A percentile compares a stretch with the other conserved stretches of the same genome.
Conservation (phyloP, 1,284 basidiomycete genomes). For the Cryptococcus amylolentus region DNA sequence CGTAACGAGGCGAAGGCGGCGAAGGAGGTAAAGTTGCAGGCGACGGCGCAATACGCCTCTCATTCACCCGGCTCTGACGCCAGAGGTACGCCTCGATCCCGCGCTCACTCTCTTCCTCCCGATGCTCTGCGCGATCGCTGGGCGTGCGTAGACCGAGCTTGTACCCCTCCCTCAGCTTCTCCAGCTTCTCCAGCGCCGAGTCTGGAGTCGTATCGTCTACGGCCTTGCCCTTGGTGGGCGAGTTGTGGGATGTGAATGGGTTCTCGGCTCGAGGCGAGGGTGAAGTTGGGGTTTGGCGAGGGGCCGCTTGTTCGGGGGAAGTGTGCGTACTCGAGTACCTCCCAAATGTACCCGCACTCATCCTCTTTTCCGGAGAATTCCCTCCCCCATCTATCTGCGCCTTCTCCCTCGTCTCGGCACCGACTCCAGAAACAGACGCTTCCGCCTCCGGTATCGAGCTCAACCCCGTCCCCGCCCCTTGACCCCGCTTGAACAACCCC, state of each 20-base stretch:
- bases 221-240: background rate
- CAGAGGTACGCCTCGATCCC: constrained; percentile 11
- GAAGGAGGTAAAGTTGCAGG: background rate
- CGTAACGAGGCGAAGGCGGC: no score
- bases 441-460: constrained; percentile 9
- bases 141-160: constrained; percentile 9
- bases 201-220: background rate
- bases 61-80: constrained; percentile 6
- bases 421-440: background rate
- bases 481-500: constrained; percentile 7
- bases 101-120: constrained; percentile 8
- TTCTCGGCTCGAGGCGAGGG: background rate
- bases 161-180: constrained; percentile 7
- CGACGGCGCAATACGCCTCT: constrained; percentile 11
- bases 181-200: constrained; percentile 6
- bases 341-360: constrained; percentile 13
- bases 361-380: background rate
- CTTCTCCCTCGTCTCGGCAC: background rate
- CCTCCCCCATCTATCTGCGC: background rate
- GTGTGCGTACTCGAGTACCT: background rate
- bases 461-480: constrained; percentile 1
- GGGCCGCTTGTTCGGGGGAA: background rate
- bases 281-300: background rate
- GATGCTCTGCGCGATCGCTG: background rate
- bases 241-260: background rate